Base-by-base conservation (phyloP, 768 basidiomycete genomes). In the Porphyrellus cyaneotinctus region DNA sequence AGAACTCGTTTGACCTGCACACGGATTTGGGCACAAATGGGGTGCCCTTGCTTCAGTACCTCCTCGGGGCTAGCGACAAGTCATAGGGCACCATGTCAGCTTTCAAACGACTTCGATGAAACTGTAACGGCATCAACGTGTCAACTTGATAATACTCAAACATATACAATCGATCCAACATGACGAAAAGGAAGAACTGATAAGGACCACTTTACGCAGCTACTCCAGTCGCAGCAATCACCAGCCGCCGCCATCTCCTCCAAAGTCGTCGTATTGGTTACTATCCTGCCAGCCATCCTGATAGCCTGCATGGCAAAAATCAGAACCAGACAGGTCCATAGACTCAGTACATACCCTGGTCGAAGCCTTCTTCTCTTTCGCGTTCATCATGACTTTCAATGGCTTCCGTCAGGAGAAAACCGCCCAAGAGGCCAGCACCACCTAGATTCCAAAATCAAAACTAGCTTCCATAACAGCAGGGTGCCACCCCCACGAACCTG, bases 341-440 rank as follows among this genome's bases (percentile, higher is more conserved):
- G 58, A 65, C 28, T 38, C 20, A 18, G 42, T 35, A 52, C 57
- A 23, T 30, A 71, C 77, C 76, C 31, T 73, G 56, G 0, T 77
- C 60, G 43, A 62, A 78, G 0, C 65, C 74, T 2, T 61, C 23
- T 8, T 71, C 56, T 39, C 67, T 64, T 35, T 65, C 70, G 17
- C 37, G 15, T 0, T 74, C 72, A 30, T 76, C 44, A 43, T 75
- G 70, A 53, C 69, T 65, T 41, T 82, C 82, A 28, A 82, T 54
- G 0, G 77, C 80, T 41, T 82, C 73, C 32, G 61, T 77, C 35
- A 87, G 60, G 39, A 88, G 65, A 3, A 72, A 70, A 52, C 87
- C 87, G 35, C 80, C 85, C n/a, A 85, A 63, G n/a, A 87, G 64
- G 52, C 84, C 87, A 15, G 74, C 85, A 60, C 79, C 85, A 57